Evolutionary conservation across 2,329 filamentous ascomycete genomes (phyloP).

Genomic region (Fusarium domesticum): DNA sequence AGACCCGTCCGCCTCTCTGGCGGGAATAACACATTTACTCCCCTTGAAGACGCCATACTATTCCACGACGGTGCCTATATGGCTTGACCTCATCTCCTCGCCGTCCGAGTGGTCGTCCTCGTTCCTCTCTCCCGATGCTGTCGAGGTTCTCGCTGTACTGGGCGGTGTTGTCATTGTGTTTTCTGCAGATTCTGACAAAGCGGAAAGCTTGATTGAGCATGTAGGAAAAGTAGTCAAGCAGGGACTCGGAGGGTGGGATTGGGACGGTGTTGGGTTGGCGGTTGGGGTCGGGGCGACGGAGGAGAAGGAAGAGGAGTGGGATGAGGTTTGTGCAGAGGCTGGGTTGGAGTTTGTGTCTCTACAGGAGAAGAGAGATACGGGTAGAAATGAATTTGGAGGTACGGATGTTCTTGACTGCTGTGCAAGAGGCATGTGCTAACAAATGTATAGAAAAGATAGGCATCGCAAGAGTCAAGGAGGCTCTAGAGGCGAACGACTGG

Average conservation of each 20-base stretch:
- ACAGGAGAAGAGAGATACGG: conserved; percentile 35
- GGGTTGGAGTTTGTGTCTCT: conserved; percentile 64
- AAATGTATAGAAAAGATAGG: conserved; percentile 52
- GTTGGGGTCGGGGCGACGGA: conserved; percentile 51
- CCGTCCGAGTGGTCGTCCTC: conserved; percentile 54
- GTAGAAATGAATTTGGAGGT: conserved; percentile 59
- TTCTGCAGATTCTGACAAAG: conserved; percentile 19
- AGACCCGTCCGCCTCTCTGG: conserved; percentile 42
- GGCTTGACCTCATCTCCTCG: conserved; percentile 60
- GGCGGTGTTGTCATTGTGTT: conserved; percentile 55
- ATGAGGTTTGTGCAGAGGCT: conserved; percentile 54
- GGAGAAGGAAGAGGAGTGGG: conserved; percentile 55
- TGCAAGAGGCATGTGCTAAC: conserved; percentile 15
- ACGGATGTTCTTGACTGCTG: conserved; percentile 16
- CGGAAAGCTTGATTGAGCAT: conserved; percentile 42
- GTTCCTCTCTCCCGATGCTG: conserved; percentile 59
- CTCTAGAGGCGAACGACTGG: conserved; percentile 66
- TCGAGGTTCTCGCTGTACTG: conserved; percentile 58
- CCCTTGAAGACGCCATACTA: conserved; percentile 60
- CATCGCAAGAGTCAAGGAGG: conserved; percentile 57
- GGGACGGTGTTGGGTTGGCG: conserved; percentile 63
- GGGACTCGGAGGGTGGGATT: conserved; percentile 58
- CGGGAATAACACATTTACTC: conserved; percentile 58
- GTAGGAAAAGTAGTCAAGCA: conserved; percentile 55
- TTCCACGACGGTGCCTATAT: conserved; percentile 57